These are phyloP conservation scores for Trypanosoma cruzi DNA, from an alignment of 208 protist species.

Conservation along the genomic window DNA sequence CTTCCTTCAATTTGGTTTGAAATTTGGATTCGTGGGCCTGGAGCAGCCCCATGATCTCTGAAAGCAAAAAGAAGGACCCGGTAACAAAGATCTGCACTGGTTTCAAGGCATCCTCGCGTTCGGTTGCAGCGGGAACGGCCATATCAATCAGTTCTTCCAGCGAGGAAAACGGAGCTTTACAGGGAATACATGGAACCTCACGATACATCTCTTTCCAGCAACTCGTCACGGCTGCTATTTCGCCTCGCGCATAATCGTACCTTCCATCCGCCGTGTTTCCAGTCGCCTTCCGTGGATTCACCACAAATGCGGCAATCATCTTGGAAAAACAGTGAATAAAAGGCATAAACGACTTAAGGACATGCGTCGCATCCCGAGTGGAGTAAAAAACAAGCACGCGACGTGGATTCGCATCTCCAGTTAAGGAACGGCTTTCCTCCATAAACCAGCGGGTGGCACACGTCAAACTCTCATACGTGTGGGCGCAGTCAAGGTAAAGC, in stretches of 20 bases:
- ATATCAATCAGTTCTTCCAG: conserved; percentile 70
- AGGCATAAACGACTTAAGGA: conserved; percentile 82
- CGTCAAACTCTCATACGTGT: conserved; percentile 82
- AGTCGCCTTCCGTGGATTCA: conserved; percentile 43
- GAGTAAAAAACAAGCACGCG: conserved; percentile 84
- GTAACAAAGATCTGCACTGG: conserved; percentile 79
- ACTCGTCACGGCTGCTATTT: conserved; percentile 43
- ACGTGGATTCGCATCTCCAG: conserved; percentile 38
- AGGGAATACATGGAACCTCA: conserved; percentile 69
- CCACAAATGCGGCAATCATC: conserved; percentile 56
- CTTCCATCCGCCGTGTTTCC: conserved; percentile 8
- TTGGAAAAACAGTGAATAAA: conserved; percentile 64
- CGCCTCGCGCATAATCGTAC: conserved; percentile 32
- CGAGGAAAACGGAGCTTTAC: conserved; percentile 42
- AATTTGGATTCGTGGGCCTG: conserved; percentile 22
- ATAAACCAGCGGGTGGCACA: conserved; percentile 79
- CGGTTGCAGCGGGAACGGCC: conserved; percentile 39
- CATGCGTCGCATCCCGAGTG: conserved; percentile 56
- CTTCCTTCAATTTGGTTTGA: background rate
- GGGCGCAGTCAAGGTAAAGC: conserved; percentile 88
- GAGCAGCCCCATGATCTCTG: conserved; percentile 63
- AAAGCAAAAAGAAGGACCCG: conserved; percentile 88
- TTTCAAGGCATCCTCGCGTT: conserved; percentile 60
- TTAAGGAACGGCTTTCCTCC: conserved; percentile 49
- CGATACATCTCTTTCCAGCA: conserved; percentile 71